These are phyloP conservation scores for Acanthamoeba royreba DNA, from an alignment of 208 protist species.

Conservation along the genomic window DNA sequence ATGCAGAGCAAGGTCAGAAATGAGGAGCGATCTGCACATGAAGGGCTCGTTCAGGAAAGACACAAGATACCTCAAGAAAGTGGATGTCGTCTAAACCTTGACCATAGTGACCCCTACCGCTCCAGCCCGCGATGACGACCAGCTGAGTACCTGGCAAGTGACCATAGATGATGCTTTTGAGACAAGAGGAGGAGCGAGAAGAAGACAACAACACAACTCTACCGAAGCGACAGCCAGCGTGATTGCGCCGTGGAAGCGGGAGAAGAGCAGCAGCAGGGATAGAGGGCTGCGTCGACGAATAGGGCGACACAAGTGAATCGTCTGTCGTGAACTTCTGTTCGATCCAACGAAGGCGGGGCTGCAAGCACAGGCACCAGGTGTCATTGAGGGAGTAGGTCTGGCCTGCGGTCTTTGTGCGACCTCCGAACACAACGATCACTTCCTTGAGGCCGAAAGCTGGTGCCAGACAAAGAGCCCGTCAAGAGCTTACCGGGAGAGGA, in stretches of 20 bases:
- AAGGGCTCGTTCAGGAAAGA: too few species aligned
- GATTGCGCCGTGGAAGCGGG: not conserved
- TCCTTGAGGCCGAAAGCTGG: not conserved
- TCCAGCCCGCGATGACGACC: not conserved
- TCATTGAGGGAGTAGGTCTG: not conserved
- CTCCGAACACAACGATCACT: not conserved
- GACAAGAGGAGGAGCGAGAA: not conserved
- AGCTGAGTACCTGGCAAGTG: not conserved
- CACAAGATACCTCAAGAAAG: not conserved
- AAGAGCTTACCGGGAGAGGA: too few species aligned
- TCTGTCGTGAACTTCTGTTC: not conserved
- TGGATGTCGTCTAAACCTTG: not conserved
- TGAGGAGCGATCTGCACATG: too few species aligned
- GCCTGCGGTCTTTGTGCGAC: not conserved
- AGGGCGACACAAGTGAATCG: not conserved
- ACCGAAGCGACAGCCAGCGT: not conserved
- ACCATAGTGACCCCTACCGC: not conserved
- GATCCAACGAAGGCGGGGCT: not conserved
- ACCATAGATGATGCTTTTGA: not conserved
- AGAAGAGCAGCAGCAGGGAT: not conserved
- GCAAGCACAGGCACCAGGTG: not conserved
- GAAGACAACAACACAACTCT: too few species aligned
- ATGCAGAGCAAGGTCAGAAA: too few species aligned
- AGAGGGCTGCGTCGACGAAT: not conserved
- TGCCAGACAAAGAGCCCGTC: too few species aligned